Base-by-base conservation (phyloP, 2,329 filamentous ascomycete species). In the Lecanicillium sp. region DNA sequence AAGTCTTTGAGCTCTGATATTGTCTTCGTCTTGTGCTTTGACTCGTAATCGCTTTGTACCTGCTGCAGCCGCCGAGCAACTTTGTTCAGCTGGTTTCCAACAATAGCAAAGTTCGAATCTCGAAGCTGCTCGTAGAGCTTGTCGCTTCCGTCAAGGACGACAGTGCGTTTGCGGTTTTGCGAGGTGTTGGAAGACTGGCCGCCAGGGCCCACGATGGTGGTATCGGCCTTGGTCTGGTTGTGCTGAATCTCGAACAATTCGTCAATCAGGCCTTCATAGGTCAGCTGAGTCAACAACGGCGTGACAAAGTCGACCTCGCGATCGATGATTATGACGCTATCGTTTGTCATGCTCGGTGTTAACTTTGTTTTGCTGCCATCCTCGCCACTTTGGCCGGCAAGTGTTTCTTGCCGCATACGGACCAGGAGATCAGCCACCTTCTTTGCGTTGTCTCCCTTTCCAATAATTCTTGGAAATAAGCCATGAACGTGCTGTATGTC, bases 301-400 rank as follows among this genome's bases (percentile, higher is more conserved):
- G 93, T 96, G 14, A 91, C 88, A 59, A 93, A 90, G 64, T 98
- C 93, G 48, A 95, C 86, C 62, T 96, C 90, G 42, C 93, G 86
- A 65, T 98, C 93, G 48, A 98, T 90, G 52, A 98, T 86, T 58
- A 98, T 90, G 51, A 96, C 73, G 60, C 86, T 95, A 64, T 98
- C 93, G 40, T 90, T 87, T 6, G 83, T 84, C 10, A 86, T 86
- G 64, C 93, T 97, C 11, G 93, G 91, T 10, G 87, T 84, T 21
- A 95, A 72, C 6, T 86, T 86, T 37, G 83, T 72, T 55, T 77
- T 78, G 46, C 71, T 73, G 23, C 73, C 69, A 49, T 83, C 83
- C 49, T 71, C 75, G 36, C 77, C 79, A 57, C 87, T 83, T 61
- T 94, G 90, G 17, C 87, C 86, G 38, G 90, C 87, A 32, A 86